Percentiles rank a stretch among this genome's conserved stretches.
Evolutionary conservation across 768 basidiomycete genomes (phyloP).

Genomic region (Pisolithus marmoratus): DNA sequence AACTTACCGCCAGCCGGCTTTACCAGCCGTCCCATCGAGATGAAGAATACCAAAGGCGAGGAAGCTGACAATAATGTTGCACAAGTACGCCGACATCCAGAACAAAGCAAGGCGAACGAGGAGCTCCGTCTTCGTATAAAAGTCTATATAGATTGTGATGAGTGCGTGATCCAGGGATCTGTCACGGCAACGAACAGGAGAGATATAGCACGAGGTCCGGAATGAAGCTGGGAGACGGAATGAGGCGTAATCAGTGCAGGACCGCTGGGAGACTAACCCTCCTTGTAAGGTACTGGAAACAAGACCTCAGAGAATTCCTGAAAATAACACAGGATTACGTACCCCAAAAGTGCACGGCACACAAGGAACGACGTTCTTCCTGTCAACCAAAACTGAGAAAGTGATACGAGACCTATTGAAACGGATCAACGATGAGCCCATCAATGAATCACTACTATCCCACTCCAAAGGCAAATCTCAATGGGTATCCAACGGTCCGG

Average conservation of each 20-base stretch:
- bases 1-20: slow-evolving; percentile 45
- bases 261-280: slow-evolving; percentile 26
- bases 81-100: slow-evolving; percentile 46
- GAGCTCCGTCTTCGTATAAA: slow-evolving; percentile 55
- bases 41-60: slow-evolving; percentile 57
- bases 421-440: neutral
- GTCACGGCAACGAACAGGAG: slow-evolving; percentile 37
- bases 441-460: too few species aligned
- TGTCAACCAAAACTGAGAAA: slow-evolving; percentile 50
- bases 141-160: slow-evolving; percentile 16
- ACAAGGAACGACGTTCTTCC: slow-evolving; percentile 47
- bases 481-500: slow-evolving; percentile 62
- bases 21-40: slow-evolving; percentile 49
- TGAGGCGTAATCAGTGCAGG: neutral
- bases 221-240: slow-evolving; percentile 36
- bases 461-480: slow-evolving; percentile 52
- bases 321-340: slow-evolving; percentile 1
- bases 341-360: slow-evolving; percentile 45
- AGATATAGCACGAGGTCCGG: slow-evolving; percentile 59
- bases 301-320: neutral
- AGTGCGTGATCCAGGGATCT: neutral
- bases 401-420: slow-evolving; percentile 35
- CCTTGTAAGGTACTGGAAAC: slow-evolving; percentile 37
- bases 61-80: slow-evolving; percentile 46
- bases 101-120: slow-evolving; percentile 52